Base-by-base conservation (phyloP, 1,139 yeast species). In the Martiniozyma asiatica region DNA sequence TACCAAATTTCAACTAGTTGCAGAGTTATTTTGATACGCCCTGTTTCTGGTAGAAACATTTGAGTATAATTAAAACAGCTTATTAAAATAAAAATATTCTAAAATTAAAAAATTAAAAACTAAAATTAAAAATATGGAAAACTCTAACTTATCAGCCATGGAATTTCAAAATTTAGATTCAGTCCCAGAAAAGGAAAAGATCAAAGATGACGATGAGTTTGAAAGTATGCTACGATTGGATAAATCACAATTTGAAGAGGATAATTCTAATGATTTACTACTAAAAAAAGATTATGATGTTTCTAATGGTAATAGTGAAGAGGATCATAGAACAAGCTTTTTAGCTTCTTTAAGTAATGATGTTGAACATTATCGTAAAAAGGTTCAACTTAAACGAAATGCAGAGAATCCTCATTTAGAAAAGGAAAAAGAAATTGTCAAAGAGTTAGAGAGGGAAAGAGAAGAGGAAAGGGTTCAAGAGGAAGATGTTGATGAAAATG, bases 301-400 rank as follows among this genome's bases (percentile, higher is more conserved):
- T n/a, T 31, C 16, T 10, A 31, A 15, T 10, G 34, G 14, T 10
- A 22, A 24, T 5, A 26, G 25, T 13, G 32, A 30, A 4, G 25
- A 18, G 12, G 27, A 12, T 6, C 29, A 13, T n/a, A 32, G 15
- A n/a, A 35, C 27, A 13, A 32, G 38, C 6, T 31, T 46, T 18
- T 33, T 48, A 9, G 42, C 40, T 2, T 39, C 40, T 26, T 37
- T 48, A 12, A 41, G 40, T 11, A 44, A 39, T 14, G 52, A 48
- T 28, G 41, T 48, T 8, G 49, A 45, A 21, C 34, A 43, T 16
- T 48, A 48, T 23, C 50, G 47, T 26, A 44, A 43, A 28, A 44
- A 48, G 24, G 50, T 48, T 8, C 45, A 44, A 23, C 21, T 42
- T 29, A 45, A 44, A 27, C 41, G 42, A 20, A 24, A 25, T 8